Percentiles rank a stretch among this genome's conserved stretches.
phyloP scores from a whole-genome alignment of 805 yeast genomes.

The Teunomyces barrocoloradensis region DNA sequence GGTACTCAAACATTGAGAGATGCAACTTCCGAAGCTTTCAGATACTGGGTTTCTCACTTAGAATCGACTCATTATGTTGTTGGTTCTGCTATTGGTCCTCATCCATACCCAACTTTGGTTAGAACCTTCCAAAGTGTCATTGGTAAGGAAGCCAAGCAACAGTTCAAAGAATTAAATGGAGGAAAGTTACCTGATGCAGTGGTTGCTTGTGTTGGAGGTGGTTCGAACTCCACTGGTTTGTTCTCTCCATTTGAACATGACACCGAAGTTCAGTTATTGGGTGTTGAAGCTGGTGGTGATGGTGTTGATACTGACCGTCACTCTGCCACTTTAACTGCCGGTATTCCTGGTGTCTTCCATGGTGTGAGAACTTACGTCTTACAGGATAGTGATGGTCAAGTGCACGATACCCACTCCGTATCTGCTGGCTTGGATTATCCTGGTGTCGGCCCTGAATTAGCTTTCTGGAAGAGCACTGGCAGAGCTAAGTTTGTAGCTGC shows the following conservation, averaged over 20 bases:
- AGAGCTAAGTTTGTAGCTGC: slow-evolving; percentile 90
- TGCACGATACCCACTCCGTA: slow-evolving; percentile 95
- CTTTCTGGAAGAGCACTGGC: slow-evolving; percentile 91
- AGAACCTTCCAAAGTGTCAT: slow-evolving; percentile 98
- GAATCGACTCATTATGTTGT: slow-evolving; percentile 89
- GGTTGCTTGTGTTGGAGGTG: slow-evolving; percentile 99
- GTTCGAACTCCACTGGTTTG: slow-evolving; percentile 94
- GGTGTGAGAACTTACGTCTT: slow-evolving; percentile 94
- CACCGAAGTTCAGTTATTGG: slow-evolving; percentile 70
- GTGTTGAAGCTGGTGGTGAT: slow-evolving; percentile 99
- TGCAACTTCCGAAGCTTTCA: slow-evolving; percentile 95
- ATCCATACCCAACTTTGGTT: slow-evolving; percentile 97
- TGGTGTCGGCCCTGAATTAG: slow-evolving; percentile 98
- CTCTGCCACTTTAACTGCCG: slow-evolving; percentile 94
- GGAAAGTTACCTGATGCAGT: slow-evolving; percentile 90
- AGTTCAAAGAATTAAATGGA: slow-evolving; percentile 72
- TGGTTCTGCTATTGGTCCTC: slow-evolving; percentile 99
- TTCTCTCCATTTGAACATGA: slow-evolving; percentile 92
- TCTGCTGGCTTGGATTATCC: slow-evolving; percentile 99
- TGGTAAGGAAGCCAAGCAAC: slow-evolving; percentile 92
- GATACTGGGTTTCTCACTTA: slow-evolving; percentile 90
- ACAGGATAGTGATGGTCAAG: slow-evolving; percentile 92
- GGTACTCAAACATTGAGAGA: slow-evolving; percentile 97
- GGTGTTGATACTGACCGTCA: slow-evolving; percentile 88
- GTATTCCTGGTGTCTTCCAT: slow-evolving; percentile 96